phyloP scores from a whole-genome alignment of 73 alveolate species.

The Paramecium octaurelia region DNA sequence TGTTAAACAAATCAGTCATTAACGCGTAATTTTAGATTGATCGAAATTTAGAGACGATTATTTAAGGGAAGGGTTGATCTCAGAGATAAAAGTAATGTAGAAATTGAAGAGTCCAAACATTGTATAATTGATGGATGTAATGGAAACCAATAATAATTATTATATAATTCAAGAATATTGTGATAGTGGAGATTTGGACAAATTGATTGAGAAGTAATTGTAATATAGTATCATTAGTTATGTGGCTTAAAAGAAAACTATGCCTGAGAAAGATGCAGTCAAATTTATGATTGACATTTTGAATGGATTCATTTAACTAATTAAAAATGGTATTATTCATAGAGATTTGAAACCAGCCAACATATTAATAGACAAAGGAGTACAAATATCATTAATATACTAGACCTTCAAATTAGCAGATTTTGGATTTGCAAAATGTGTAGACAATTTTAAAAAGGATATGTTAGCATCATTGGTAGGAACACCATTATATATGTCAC shows the following conservation, averaged over 20 bases:
- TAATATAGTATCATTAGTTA: neutral
- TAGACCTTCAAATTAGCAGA: conserved; percentile 60
- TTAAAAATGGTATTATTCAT: conserved; percentile 64
- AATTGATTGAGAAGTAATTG: neutral
- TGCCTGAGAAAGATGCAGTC: conserved; percentile 59
- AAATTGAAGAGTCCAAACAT: conserved; percentile 52
- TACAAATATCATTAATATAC: neutral
- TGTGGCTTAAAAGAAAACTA: neutral
- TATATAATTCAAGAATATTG: conserved; percentile 59
- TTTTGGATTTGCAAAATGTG: conserved; percentile 66
- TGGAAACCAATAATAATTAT: conserved; percentile 56
- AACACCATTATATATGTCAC: conserved; percentile 81
- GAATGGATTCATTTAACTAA: conserved; percentile 47
- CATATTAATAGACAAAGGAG: conserved; percentile 51
- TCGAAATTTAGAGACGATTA: conserved; percentile 47
- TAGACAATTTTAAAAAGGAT: conserved; percentile 55
- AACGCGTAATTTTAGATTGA: conserved; percentile 14
- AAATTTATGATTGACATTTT: conserved; percentile 49
- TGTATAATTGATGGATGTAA: conserved; percentile 52
- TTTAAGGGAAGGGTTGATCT: conserved; percentile 52
- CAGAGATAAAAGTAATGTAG: conserved; percentile 57
- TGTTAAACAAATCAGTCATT: conserved; percentile 43
- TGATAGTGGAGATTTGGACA: conserved; percentile 58
- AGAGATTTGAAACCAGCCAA: conserved; percentile 65
- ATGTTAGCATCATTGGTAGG: conserved; percentile 62